Evolutionary conservation across 2,329 filamentous ascomycete species (phyloP).

Genomic region (Monosporascus sp.): DNA sequence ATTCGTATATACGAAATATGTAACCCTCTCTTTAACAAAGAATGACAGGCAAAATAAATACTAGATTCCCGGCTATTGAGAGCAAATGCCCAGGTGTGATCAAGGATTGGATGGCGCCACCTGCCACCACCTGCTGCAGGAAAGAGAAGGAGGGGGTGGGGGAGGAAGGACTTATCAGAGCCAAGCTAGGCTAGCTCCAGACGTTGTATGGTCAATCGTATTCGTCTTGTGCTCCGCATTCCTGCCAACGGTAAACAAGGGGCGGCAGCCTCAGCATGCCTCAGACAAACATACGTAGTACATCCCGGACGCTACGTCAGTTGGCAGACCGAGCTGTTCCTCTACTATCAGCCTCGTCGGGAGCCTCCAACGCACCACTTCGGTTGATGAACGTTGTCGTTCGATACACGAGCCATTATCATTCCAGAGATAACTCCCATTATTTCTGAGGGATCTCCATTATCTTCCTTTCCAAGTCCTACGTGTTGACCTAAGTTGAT

Average conservation of each 20-base stretch:
- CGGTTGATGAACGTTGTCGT: neutral
- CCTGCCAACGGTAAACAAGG: too few species aligned
- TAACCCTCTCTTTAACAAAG: neutral
- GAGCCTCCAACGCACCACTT: neutral
- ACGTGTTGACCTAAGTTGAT: slow-evolving; percentile 1
- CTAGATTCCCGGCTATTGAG: too few species aligned
- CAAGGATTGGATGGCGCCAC: too few species aligned
- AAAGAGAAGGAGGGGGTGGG: too few species aligned
- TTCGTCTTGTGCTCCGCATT: too few species aligned
- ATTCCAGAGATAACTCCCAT: too few species aligned
- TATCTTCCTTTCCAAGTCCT: neutral
- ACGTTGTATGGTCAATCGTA: too few species aligned
- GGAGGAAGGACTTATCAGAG: too few species aligned
- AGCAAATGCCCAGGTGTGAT: neutral
- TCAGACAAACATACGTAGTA: neutral
- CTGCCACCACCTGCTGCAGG: too few species aligned
- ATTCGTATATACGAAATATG: neutral
- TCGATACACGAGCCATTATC: neutral
- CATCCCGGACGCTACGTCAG: neutral
- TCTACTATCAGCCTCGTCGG: neutral
- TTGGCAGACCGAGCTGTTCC: neutral
- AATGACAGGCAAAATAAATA: neutral
- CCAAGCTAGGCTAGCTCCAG: too few species aligned
- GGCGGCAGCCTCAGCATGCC: neutral
- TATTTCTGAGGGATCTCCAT: too few species aligned